A percentile compares a stretch with the other conserved stretches of the same genome.
phyloP scores from a whole-genome alignment of 2,329 filamentous ascomycete genomes.

The Phialemoniopsis sp. region DNA sequence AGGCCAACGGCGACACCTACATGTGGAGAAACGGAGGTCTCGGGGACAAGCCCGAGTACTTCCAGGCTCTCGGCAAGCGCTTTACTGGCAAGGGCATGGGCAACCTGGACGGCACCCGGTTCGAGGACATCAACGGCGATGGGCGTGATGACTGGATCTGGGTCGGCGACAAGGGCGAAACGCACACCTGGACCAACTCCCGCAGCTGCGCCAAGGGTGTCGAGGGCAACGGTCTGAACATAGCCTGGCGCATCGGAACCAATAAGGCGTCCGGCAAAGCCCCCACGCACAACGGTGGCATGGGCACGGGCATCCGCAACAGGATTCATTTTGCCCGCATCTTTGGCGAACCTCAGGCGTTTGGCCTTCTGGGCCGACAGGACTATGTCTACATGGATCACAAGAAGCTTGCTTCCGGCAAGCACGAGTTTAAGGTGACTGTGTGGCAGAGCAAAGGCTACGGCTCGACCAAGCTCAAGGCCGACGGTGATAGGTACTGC shows the following conservation, averaged over 20 bases:
- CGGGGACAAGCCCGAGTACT: too few species aligned
- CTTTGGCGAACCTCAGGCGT: constrained; percentile 12
- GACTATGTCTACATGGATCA: constrained; percentile 16
- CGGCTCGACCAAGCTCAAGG: constrained; percentile 15
- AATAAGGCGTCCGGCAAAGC: too few species aligned
- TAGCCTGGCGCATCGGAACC: too few species aligned
- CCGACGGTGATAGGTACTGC: constrained; percentile 21
- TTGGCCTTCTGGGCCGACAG: too few species aligned
- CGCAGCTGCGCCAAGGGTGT: too few species aligned
- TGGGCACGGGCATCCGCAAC: constrained; percentile 1
- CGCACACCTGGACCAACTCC: neutral
- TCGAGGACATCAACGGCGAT: constrained; percentile 12
- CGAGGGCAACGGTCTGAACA: neutral
- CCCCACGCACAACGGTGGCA: neutral
- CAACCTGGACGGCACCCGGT: neutral
- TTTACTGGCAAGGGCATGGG: neutral
- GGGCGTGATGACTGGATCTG: constrained; percentile 9
- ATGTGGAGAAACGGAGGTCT: too few species aligned
- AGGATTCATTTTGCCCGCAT: constrained; percentile 17
- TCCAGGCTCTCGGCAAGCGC: too few species aligned
- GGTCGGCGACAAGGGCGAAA: neutral
- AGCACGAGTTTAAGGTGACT: too few species aligned
- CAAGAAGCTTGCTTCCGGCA: constrained; percentile 3
- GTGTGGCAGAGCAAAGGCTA: constrained; percentile 15
- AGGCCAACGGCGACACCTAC: constrained; percentile 17